phyloP scores from a whole-genome alignment of 306 rosid species.

The Mimosa bimucronata region DNA sequence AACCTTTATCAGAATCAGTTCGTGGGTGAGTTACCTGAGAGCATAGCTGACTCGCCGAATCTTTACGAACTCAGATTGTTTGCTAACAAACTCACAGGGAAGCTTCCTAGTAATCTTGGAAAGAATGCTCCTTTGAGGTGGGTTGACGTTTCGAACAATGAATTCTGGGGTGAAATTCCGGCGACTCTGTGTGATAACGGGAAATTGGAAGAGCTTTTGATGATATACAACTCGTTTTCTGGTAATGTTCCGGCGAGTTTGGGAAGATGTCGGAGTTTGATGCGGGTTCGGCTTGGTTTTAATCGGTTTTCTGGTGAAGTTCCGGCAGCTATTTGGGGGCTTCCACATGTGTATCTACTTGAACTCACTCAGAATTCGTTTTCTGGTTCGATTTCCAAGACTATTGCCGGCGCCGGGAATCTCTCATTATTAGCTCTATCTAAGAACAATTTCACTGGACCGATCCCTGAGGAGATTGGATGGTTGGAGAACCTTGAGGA shows the following conservation, averaged over 20 bases:
- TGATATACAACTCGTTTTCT: conserved; percentile 60
- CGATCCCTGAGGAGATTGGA: conserved; percentile 78
- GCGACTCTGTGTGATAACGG: conserved; percentile 56
- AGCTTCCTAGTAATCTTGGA: conserved; percentile 67
- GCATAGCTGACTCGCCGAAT: conserved; percentile 61
- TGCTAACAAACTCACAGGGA: conserved; percentile 60
- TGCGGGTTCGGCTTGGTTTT: conserved; percentile 62
- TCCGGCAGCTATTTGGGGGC: conserved; percentile 83
- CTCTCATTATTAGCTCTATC: conserved; percentile 61
- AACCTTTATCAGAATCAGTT: conserved; percentile 76
- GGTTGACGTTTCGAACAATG: conserved; percentile 71
- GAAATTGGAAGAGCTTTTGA: conserved; percentile 63
- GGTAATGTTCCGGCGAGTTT: conserved; percentile 67
- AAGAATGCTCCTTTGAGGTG: conserved; percentile 60
- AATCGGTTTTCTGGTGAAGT: conserved; percentile 69
- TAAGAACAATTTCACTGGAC: conserved; percentile 66
- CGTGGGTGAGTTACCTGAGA: conserved; percentile 66
- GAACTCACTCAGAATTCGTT: conserved; percentile 65
- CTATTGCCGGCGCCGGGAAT: conserved; percentile 64
- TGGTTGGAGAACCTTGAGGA: conserved; percentile 59
- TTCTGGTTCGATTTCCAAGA: conserved; percentile 63
- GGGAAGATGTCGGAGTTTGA: conserved; percentile 63
- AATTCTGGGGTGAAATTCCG: conserved; percentile 69
- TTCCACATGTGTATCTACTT: conserved; percentile 64
- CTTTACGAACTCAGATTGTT: conserved; percentile 70